Evolutionary conservation across 2,329 filamentous ascomycete species (phyloP).

Genomic region (Penicillium sp.): DNA sequence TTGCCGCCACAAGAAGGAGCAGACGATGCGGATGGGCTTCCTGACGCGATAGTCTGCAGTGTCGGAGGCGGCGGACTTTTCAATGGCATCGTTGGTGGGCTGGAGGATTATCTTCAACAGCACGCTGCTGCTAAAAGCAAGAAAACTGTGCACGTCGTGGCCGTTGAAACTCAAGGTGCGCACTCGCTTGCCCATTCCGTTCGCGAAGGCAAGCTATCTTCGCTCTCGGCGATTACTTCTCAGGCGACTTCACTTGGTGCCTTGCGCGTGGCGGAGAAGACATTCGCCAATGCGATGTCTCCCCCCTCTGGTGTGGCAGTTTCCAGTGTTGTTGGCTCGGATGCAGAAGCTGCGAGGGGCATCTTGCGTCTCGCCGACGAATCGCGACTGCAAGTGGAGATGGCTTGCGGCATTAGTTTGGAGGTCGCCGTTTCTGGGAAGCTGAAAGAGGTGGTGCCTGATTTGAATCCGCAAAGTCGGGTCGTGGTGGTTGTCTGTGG

Average conservation of each 20-base stretch:
- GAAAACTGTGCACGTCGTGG: constrained; percentile 52
- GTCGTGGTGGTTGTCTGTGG: constrained; percentile 41
- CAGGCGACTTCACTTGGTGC: constrained; percentile 70
- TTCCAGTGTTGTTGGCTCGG: constrained; percentile 60
- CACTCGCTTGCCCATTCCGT: constrained; percentile 64
- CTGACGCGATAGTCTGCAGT: constrained; percentile 69
- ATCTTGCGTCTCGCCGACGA: constrained; percentile 75
- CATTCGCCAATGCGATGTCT: constrained; percentile 59
- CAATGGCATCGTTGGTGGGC: constrained; percentile 66
- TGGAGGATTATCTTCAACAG: constrained; percentile 39
- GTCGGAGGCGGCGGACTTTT: constrained; percentile 77
- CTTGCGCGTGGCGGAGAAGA: constrained; percentile 59
- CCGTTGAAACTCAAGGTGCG: constrained; percentile 70
- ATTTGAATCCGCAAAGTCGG: constrained; percentile 30
- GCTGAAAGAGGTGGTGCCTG: constrained; percentile 27
- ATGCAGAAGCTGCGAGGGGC: constrained; percentile 73
- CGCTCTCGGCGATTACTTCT: constrained; percentile 66
- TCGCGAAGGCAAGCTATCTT: constrained; percentile 52
- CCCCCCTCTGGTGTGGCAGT: constrained; percentile 45
- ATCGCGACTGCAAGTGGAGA: constrained; percentile 72
- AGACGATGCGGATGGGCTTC: constrained; percentile 24
- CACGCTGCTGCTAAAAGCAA: background rate
- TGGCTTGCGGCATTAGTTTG: constrained; percentile 75
- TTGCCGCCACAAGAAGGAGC: constrained; percentile 26
- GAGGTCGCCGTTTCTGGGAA: constrained; percentile 37